A percentile compares a stretch with the other conserved stretches of the same genome.
These are phyloP conservation scores for Tagetes erecta DNA, from an alignment of 129 eudicot species.

Conservation along the genomic window DNA sequence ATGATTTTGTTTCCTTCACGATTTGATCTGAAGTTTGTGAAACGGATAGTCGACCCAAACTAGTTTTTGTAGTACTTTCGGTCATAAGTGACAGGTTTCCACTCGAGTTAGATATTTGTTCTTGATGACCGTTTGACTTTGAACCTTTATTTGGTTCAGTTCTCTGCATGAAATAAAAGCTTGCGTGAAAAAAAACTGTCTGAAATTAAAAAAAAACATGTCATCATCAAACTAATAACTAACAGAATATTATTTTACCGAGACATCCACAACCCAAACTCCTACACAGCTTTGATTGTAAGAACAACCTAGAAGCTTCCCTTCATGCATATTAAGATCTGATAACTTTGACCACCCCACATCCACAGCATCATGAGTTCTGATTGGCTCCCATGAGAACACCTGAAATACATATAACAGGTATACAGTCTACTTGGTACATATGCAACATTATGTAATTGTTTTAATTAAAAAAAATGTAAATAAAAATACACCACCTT, in stretches of 20 bases:
- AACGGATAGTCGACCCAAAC: conserved; percentile 63
- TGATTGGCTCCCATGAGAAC: conserved; percentile 94
- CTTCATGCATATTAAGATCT: conserved; percentile 93
- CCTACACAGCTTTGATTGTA: conserved; percentile 99
- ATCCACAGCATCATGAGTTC: conserved; percentile 92
- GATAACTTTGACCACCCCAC: conserved; percentile 96
- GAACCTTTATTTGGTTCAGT: conserved; percentile 64
- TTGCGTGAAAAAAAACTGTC: conserved; percentile 23
- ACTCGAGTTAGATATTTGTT: conserved; percentile 56
- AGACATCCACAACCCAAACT: conserved; percentile 97
- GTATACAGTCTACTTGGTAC: conserved; percentile 4
- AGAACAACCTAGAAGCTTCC: conserved; percentile 97
- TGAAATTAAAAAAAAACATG: conserved; percentile 18
- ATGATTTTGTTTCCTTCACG: conserved; percentile 69
- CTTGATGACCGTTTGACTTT: conserved; percentile 55
- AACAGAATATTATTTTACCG: conserved; percentile 48
- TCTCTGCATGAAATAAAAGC: conserved; percentile 51
- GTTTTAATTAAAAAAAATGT: not conserved
- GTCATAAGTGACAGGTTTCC: conserved; percentile 47
- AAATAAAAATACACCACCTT: conserved; percentile 48
- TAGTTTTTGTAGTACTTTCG: conserved; percentile 56
- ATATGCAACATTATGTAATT: conserved; percentile 15
- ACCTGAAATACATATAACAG: conserved; percentile 47
- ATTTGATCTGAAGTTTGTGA: conserved; percentile 69
- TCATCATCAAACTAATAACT: conserved; percentile 5